Evolutionary conservation across 805 yeast genomes (phyloP).

Genomic region (Starmerella khaoyaiensis): DNA sequence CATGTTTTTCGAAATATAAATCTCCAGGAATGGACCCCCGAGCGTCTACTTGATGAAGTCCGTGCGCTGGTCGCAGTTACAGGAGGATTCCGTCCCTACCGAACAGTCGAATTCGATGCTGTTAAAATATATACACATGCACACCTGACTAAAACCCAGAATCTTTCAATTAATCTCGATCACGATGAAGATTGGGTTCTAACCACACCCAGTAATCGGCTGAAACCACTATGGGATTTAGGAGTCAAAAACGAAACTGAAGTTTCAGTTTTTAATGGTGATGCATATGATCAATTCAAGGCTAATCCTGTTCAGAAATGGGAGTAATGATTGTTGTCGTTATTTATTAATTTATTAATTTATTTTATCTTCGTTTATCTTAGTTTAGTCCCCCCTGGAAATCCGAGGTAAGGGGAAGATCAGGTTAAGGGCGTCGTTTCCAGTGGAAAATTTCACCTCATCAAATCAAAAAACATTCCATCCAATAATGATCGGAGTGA

Average conservation of each 20-base stretch:
- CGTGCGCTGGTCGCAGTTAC: slow-evolving; percentile 37
- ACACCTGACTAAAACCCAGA: slow-evolving; percentile 86
- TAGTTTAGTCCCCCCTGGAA: too few relatives aligned
- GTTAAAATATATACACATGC: slow-evolving; percentile 87
- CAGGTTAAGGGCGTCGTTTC: too few relatives aligned
- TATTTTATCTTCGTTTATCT: background rate
- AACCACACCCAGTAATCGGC: slow-evolving; percentile 23
- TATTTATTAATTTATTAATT: background rate
- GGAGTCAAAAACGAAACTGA: slow-evolving; percentile 76
- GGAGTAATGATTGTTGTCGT: slow-evolving; percentile 30
- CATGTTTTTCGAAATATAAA: slow-evolving; percentile 57
- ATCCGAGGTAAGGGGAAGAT: too few relatives aligned
- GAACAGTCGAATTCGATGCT: slow-evolving; percentile 54
- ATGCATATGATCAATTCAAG: slow-evolving; percentile 55
- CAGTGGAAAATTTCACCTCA: too few relatives aligned
- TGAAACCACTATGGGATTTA: slow-evolving; percentile 36
- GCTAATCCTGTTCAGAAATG: slow-evolving; percentile 84
- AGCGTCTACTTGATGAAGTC: slow-evolving; percentile 44
- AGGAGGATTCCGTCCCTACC: slow-evolving; percentile 68
- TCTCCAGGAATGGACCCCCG: slow-evolving; percentile 54
- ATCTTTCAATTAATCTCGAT: slow-evolving; percentile 79
- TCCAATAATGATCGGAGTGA: too few relatives aligned
- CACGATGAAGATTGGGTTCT: slow-evolving; percentile 69
- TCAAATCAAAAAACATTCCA: too few relatives aligned
- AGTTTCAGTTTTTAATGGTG: slow-evolving; percentile 61